phyloP scores from a whole-genome alignment of 345 rosid species.

The Boechera stricta region DNA sequence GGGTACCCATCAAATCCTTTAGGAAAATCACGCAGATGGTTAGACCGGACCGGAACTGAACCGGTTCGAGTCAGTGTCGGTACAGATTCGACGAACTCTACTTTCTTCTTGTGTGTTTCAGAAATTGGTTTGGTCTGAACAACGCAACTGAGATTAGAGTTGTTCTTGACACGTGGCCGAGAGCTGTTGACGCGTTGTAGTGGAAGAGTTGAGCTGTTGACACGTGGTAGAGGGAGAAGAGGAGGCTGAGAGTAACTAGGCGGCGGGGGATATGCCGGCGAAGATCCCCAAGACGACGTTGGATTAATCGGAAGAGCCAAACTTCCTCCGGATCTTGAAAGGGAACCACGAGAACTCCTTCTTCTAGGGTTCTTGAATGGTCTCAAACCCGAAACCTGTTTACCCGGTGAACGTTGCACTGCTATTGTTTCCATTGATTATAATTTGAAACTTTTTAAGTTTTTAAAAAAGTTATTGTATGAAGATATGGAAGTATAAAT shows the following conservation, averaged over 20 bases:
- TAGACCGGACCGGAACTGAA: slow-evolving; percentile 39
- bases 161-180: slow-evolving; percentile 41
- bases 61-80: slow-evolving; percentile 40
- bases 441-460: not conserved
- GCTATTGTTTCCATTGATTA: slow-evolving; percentile 54
- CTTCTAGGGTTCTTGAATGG: slow-evolving; percentile 51
- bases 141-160: slow-evolving; percentile 26
- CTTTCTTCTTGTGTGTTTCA: slow-evolving; percentile 29
- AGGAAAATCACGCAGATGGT: slow-evolving; percentile 58
- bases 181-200: slow-evolving; percentile 46
- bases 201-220: slow-evolving; percentile 48
- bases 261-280: slow-evolving; percentile 43
- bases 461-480: not conserved
- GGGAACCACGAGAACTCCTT: slow-evolving; percentile 46
- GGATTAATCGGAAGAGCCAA: slow-evolving; percentile 44
- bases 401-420: slow-evolving; percentile 46
- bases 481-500: slow-evolving; percentile 15
- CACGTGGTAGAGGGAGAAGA: slow-evolving; percentile 70
- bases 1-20: slow-evolving; percentile 49
- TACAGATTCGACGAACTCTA: slow-evolving; percentile 4
- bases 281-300: slow-evolving; percentile 32
- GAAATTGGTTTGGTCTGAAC: slow-evolving; percentile 1
- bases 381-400: slow-evolving; percentile 49
- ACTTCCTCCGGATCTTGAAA: slow-evolving; percentile 51
- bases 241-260: slow-evolving; percentile 58